Evolutionary conservation across 139 green algal genomes (phyloP), one percentile per base, ranked within the genome.

Genomic region (Diplosphaera chodatii): DNA sequence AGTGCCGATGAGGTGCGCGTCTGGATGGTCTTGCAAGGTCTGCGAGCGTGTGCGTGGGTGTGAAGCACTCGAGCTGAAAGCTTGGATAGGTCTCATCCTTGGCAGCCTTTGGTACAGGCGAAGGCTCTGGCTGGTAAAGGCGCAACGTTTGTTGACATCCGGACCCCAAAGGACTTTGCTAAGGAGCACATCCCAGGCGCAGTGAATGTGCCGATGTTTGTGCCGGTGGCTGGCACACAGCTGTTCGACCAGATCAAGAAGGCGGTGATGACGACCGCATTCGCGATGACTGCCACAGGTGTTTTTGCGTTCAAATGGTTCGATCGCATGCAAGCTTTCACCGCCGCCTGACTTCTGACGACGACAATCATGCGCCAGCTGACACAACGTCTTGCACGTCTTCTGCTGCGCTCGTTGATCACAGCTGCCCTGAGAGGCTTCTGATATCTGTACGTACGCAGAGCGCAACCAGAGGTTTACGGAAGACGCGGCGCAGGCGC

Each of bases 241-340:
- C 22, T 40, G 0, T 87, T 80, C 81, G 88, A 93, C 75, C 85
- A 82, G 3, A 63, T 93, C 3, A 93, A 93, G 74, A 74, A 73
- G 66, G 32, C 87, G 18, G 84, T 82, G 37, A 92, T 93, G 87
- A 80, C 71, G 25, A 67, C 67, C 21, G 40, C 77, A 8, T 82
- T 88, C 31, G 80, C 79, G 2, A 93, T 93, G 88, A 74, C 78
- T 40, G 85, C 88, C 10, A 92, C 87, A 76, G 84, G 84, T 87
- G 55, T 13, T 48, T 8, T 13, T 48, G 37, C 37, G n/a, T n/a
- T n/a, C n/a, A n/a, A n/a, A n/a, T n/a, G n/a, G n/a, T n/a, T n/a
- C n/a, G n/a, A n/a, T n/a, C n/a, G n/a, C n/a, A n/a, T n/a, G n/a
- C n/a, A n/a, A n/a, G n/a, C n/a, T n/a, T n/a, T n/a, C n/a, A n/a